Conservation (phyloP, 2,329 filamentous ascomycete genomes). For the Achaetomium macrosporum region DNA sequence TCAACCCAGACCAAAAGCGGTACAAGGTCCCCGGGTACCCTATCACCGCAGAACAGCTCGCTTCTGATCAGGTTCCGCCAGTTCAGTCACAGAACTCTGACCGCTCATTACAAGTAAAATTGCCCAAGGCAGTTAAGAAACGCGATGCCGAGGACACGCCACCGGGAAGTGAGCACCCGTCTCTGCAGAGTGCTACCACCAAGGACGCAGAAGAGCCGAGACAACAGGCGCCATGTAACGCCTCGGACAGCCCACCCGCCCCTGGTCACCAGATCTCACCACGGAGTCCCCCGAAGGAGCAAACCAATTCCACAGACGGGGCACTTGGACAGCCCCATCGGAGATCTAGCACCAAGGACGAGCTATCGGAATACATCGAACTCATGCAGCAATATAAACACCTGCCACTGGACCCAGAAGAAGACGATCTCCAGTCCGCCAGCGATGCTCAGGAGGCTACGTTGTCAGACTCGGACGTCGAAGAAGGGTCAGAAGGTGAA, state of each 20-base stretch:
- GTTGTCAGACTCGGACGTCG: slow-evolving; percentile 20
- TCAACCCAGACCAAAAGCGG: slow-evolving; percentile 52
- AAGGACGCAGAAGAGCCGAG: background rate
- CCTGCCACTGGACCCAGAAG: slow-evolving; percentile 49
- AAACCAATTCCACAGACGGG: background rate
- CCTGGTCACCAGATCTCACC: background rate
- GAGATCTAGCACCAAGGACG: slow-evolving; percentile 38
- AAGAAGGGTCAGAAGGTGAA: slow-evolving; percentile 27
- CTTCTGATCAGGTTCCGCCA: slow-evolving; percentile 1
- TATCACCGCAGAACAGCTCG: background rate
- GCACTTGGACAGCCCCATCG: background rate
- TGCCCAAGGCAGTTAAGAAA: slow-evolving; percentile 32
- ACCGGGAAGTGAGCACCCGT: slow-evolving; percentile 14
- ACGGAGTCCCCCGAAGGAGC: background rate
- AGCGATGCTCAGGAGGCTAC: slow-evolving; percentile 16
- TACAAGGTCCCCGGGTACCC: slow-evolving; percentile 54
- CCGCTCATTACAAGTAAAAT: slow-evolving; percentile 45
- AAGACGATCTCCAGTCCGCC: slow-evolving; percentile 31
- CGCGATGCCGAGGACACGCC: slow-evolving; percentile 34
- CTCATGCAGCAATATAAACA: slow-evolving; percentile 55
- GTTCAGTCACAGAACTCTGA: slow-evolving; percentile 20
- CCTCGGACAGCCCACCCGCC: background rate
- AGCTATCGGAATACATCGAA: slow-evolving; percentile 58
- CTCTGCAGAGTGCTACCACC: slow-evolving; percentile 6
- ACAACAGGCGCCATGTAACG: background rate